Evolutionary conservation across 2,329 filamentous ascomycete species (phyloP), one percentile per base, ranked within the genome.

Genomic region (Ascochyta viciae-villosae): DNA sequence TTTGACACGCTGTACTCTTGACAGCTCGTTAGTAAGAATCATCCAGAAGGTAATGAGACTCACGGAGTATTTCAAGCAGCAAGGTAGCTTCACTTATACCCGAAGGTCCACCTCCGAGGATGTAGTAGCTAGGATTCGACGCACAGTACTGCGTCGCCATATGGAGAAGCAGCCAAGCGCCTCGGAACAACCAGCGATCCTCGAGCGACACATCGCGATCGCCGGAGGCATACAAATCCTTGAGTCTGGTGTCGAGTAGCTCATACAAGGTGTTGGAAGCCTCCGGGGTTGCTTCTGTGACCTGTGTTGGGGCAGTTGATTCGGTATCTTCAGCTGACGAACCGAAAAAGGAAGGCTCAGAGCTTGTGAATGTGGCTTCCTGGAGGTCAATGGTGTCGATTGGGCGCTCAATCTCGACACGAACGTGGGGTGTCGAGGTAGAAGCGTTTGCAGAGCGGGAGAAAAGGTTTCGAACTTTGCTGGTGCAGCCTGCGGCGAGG

Each of bases 161-260:
- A 22, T 57, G 26, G 3, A 70, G 47, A 5, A 69, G 23, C 9
- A 71, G 47, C 50, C 57, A 61, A 39, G 62, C 58, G 26, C 65
- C 66, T 6, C 60, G 61, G 47, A 63, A 61, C n/a, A 40, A 39
- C 61, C 61, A 67, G 5, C 63, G 57, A 13, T 66, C 52, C 26
- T 62, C 24, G 2, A 58, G 35, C 6, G 58, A 42, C 33, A 62
- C 7, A 16, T 61, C 22, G 13, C 42, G 51, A 3, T 58, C 49
- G 12, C 61, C 46, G 13, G 48, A 42, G 7, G 38, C 34, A 53
- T 58, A 64, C 3, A 50, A 16, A 3, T 40, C 50, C 26, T 57
- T 60, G 12, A 61, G 50, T 4, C 51, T 66, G 3, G 19, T 38
- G 40, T 53, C 40, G 7, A 67, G 40, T n/a, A 61, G 40, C 1